Evolutionary conservation across 306 rosid species (phyloP).

Genomic region (Vachellia collinsii): DNA sequence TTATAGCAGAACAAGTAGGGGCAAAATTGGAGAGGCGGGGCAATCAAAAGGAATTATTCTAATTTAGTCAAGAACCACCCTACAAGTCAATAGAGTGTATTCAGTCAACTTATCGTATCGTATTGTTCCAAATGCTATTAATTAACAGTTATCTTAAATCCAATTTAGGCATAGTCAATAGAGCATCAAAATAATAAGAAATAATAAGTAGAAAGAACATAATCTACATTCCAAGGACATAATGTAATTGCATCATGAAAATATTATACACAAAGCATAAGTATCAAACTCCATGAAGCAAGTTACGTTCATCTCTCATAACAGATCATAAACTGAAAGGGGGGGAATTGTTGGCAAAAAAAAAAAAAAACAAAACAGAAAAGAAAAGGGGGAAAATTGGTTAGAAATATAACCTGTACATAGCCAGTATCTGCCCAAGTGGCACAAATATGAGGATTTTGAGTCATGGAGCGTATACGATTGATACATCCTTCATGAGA

Average conservation of each 20-base stretch:
- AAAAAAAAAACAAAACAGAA: no score
- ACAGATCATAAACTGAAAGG: not conserved
- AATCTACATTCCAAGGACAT: not conserved
- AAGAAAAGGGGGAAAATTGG: not conserved
- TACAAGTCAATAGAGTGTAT: not conserved
- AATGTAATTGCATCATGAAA: not conserved
- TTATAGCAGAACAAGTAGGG: not conserved
- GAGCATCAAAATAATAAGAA: not conserved
- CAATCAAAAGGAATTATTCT: no score
- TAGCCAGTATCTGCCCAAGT: conserved; percentile 86
- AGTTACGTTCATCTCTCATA: not conserved
- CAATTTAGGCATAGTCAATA: not conserved
- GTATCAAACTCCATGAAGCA: not conserved
- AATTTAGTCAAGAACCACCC: no score
- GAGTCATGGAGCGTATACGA: conserved; percentile 88
- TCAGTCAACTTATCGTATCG: not conserved
- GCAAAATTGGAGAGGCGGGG: not conserved
- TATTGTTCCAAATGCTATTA: not conserved
- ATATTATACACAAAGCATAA: not conserved
- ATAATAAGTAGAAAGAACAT: not conserved
- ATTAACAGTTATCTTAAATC: not conserved
- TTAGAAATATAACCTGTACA: conserved; percentile 67
- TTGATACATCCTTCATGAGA: conserved; percentile 81
- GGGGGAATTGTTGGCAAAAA: no score
- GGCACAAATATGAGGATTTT: conserved; percentile 92